phyloP scores from a whole-genome alignment of 768 basidiomycete genomes.

The Pleurotus ostreatus region DNA sequence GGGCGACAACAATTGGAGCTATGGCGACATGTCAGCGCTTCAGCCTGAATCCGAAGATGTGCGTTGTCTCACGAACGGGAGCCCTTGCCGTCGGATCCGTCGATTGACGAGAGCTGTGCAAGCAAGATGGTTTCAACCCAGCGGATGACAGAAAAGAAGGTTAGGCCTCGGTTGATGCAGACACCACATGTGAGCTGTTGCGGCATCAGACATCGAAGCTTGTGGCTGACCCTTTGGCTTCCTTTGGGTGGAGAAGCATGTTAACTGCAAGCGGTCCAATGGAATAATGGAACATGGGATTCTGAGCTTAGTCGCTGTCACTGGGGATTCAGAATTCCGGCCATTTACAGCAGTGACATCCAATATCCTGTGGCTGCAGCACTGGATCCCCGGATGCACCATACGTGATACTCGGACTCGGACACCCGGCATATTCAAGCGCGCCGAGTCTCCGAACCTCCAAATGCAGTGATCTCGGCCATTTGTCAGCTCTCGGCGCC shows the following conservation, averaged over 20 bases:
- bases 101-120: not conserved
- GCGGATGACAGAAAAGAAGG: not conserved
- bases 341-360: no score
- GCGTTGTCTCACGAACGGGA: no score
- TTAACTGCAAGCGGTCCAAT: not conserved
- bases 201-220: not conserved
- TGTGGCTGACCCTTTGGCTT: not conserved
- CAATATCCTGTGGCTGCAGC: no score
- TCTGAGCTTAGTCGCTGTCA: not conserved
- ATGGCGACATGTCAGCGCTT: no score
- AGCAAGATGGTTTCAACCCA: not conserved
- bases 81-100: slow-evolving; percentile 3
- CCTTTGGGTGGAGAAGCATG: not conserved
- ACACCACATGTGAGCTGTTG: not conserved
- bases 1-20: no score
- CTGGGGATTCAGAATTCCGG: no score
- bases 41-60: no score
- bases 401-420: no score
- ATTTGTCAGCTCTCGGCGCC: not conserved
- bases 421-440: no score
- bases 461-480: not conserved
- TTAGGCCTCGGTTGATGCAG: not conserved
- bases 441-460: not conserved
- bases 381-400: no score
- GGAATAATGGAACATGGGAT: not conserved